Percentiles rank a stretch among this genome's conserved stretches.
Conservation (phyloP, 495 filamentous ascomycete species). For the Extremus antarcticus region DNA sequence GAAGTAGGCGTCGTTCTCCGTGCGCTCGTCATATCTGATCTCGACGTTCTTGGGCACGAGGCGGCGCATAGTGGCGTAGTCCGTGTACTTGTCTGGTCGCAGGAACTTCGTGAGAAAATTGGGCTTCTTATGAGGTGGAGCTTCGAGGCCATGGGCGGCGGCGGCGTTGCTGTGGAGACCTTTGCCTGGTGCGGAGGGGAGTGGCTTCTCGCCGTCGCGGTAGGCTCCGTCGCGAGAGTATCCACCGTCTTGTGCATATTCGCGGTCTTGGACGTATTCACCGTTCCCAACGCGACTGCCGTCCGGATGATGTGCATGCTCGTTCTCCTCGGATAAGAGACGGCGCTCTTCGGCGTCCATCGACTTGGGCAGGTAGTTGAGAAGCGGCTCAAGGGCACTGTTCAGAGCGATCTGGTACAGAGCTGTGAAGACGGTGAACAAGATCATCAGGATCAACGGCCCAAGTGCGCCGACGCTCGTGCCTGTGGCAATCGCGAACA, state of each 20-base stretch:
- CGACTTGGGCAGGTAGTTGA: slow-evolving; percentile 68
- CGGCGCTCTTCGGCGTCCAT: slow-evolving; percentile 54
- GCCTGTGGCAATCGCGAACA: slow-evolving; percentile 59
- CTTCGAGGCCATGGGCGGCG: background rate
- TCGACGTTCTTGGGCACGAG: slow-evolving; percentile 52
- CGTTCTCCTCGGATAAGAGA: slow-evolving; percentile 39
- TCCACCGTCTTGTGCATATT: too few relatives aligned
- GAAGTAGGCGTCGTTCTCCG: slow-evolving; percentile 49
- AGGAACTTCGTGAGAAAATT: slow-evolving; percentile 60
- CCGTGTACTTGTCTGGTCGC: slow-evolving; percentile 63
- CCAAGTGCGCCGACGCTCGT: slow-evolving; percentile 45
- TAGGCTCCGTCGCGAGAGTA: background rate
- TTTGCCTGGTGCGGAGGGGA: background rate
- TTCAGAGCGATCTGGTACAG: slow-evolving; percentile 80
- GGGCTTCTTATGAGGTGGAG: slow-evolving; percentile 36
- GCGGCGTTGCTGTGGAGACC: slow-evolving; percentile 7
- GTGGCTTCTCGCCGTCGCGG: background rate
- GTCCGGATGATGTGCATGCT: slow-evolving; percentile 9
- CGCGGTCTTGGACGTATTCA: too few relatives aligned
- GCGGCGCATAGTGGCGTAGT: slow-evolving; percentile 60
- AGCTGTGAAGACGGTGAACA: slow-evolving; percentile 67
- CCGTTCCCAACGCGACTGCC: too few relatives aligned
- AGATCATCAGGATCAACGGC: slow-evolving; percentile 71
- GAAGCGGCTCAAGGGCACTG: slow-evolving; percentile 63
- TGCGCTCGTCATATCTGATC: slow-evolving; percentile 43